Base-by-base conservation (phyloP, 1,284 basidiomycete genomes). In the Leccinum variabile region DNA sequence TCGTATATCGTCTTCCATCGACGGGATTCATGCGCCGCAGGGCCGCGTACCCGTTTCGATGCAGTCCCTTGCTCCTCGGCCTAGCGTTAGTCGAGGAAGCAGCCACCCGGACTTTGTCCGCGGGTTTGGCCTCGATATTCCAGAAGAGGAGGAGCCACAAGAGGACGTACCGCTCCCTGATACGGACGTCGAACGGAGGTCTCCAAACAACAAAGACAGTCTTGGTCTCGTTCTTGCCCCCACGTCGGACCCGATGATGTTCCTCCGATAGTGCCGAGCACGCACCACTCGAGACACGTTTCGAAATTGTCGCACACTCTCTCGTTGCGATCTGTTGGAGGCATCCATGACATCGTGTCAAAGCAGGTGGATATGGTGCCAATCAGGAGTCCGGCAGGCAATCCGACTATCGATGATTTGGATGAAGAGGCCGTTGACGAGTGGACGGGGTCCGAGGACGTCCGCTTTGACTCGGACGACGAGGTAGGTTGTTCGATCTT, bases 391-490 rank as follows among this genome's bases (percentile, higher is more conserved):
- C 73, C 75, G 5, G 28, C 57, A 5, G 75, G 72, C 9, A 69
- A 70, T 50, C 73, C 72, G 33, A 73, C 66, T 4, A 67, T 77
- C 33, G 78, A 78, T 60, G 79, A 78, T 65, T 62, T 79, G 56
- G 81, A 82, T 54, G 13, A 74, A 65, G 83, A 85, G n/a, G 81
- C 81, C 46, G 81, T 85, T 16, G 87, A 80, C 6, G 90, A 92
- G 67, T 92, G 90, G 90, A 92, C 91, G 2, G 90, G 88, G 11
- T 90, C 89, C 37, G 90, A 92, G 70, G 90, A 91, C 72, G 67
- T 85, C 62, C 78, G 78, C 56, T 78, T 78, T 18, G 75, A 70
- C 8, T 86, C 86, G 25, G 87, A 88, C 44, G 86, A 89, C 66
- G 86, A 83, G 80, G 90, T 90, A 68, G 53, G 54, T 13, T 65